Conservation (phyloP, 75 land plant species). For the Picea glauca region DNA sequence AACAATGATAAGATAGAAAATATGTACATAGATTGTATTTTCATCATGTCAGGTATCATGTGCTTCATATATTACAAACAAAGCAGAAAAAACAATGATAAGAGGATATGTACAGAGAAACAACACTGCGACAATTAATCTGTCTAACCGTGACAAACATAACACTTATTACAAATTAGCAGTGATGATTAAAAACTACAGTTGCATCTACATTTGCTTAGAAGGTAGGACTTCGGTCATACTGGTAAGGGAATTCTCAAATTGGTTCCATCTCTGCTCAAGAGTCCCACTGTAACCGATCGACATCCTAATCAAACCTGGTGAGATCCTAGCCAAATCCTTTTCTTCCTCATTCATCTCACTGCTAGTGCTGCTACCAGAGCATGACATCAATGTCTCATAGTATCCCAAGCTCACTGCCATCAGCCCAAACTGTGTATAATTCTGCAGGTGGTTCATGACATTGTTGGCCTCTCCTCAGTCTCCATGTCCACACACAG, state of each 20-base stretch:
- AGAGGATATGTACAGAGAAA: too few relatives aligned
- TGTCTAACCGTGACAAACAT: too few relatives aligned
- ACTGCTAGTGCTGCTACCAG: slow-evolving; percentile 93
- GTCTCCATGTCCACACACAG: slow-evolving; percentile 77
- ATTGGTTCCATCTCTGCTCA: slow-evolving; percentile 89
- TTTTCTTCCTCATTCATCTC: slow-evolving; percentile 69
- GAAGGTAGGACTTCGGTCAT: slow-evolving; percentile 6
- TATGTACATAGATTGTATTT: too few relatives aligned
- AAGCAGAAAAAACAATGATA: too few relatives aligned
- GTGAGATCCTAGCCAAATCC: slow-evolving; percentile 67
- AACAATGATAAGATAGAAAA: too few relatives aligned
- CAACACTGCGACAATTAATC: too few relatives aligned
- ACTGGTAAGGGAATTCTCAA: slow-evolving; percentile 59
- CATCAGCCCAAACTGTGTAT: slow-evolving; percentile 80
- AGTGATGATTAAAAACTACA: background rate
- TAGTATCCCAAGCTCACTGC: slow-evolving; percentile 94
- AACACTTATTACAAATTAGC: too few relatives aligned
- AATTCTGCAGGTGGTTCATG: slow-evolving; percentile 78
- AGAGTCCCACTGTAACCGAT: slow-evolving; percentile 77
- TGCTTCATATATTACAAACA: too few relatives aligned
- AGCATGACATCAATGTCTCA: slow-evolving; percentile 98
- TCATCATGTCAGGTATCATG: too few relatives aligned
- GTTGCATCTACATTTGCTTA: background rate
- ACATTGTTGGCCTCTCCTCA: slow-evolving; percentile 70
- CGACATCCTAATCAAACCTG: slow-evolving; percentile 84